Conservation (phyloP, 192 early-diverging fungal genomes). For the Obelidium mucronatum region DNA sequence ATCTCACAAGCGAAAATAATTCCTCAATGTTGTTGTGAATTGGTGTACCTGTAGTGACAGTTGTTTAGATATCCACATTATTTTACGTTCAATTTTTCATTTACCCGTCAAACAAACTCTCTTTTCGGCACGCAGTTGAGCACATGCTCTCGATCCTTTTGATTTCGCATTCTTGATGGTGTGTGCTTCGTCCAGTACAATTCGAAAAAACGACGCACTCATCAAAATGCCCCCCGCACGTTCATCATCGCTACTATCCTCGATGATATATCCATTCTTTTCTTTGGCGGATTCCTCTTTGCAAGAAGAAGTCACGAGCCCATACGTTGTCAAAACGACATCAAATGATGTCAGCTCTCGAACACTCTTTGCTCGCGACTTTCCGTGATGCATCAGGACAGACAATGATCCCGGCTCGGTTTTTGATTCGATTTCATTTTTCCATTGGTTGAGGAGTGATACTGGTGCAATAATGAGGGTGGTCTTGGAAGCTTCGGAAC, state of each 20-base stretch:
- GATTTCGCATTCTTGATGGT: slow-evolving; percentile 48
- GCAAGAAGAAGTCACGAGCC: not conserved
- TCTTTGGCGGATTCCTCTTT: not conserved
- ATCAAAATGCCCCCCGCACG: not conserved
- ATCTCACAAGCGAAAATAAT: slow-evolving; percentile 42
- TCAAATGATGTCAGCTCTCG: not conserved
- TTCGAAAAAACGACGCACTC: slow-evolving; percentile 11
- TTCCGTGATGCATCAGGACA: slow-evolving; percentile 64
- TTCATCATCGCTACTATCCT: slow-evolving; percentile 12
- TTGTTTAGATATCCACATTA: not conserved
- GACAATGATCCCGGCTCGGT: slow-evolving; percentile 51
- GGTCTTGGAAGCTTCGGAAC: slow-evolving; percentile 56
- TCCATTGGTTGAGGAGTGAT: slow-evolving; percentile 52
- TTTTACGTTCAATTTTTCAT: not conserved
- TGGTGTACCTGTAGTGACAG: slow-evolving; percentile 1
- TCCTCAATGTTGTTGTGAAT: slow-evolving; percentile 46
- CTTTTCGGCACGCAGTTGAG: slow-evolving; percentile 26
- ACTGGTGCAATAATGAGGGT: slow-evolving; percentile 72
- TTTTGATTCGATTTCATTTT: slow-evolving; percentile 62
- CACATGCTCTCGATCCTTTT: slow-evolving; percentile 32
- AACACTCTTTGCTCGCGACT: slow-evolving; percentile 17
- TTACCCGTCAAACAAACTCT: slow-evolving; percentile 51
- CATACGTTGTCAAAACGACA: slow-evolving; percentile 15
- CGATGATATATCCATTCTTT: not conserved
- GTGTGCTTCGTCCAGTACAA: slow-evolving; percentile 52